Percentiles rank a stretch among this genome's conserved stretches.
Evolutionary conservation across 139 green algal genomes (phyloP).

Genomic region (Volvox africanus): DNA sequence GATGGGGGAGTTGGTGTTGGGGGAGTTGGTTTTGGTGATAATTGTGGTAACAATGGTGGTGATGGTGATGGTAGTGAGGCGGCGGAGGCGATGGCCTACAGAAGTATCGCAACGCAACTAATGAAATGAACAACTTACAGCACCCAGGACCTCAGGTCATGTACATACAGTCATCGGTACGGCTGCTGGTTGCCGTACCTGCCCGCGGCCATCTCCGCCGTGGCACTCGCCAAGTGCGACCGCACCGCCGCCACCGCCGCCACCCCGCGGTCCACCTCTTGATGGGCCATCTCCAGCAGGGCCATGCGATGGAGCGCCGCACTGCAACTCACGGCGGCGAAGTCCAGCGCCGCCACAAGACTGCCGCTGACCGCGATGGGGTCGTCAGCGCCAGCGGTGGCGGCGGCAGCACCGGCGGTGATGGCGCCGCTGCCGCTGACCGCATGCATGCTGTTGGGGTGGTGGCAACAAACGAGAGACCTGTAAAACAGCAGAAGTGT

Average conservation of each 20-base stretch:
- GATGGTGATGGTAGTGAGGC: no score
- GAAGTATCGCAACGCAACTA: no score
- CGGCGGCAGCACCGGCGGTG: neutral
- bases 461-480: neutral
- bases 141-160: no score
- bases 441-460: neutral
- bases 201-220: constrained; percentile 32
- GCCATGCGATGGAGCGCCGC: constrained; percentile 27
- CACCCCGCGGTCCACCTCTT: constrained; percentile 14
- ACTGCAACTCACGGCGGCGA: neutral
- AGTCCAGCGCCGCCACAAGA: constrained; percentile 17
- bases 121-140: no score
- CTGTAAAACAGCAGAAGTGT: neutral
- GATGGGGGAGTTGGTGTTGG: no score
- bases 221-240: neutral
- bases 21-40: no score
- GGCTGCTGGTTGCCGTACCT: constrained; percentile 16
- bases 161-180: no score
- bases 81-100: no score
- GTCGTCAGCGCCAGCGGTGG: neutral
- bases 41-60: no score
- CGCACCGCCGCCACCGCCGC: constrained; percentile 17
- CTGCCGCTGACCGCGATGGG: neutral
- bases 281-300: constrained; percentile 40
- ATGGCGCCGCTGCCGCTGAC: no score